Evolutionary conservation across 208 protist species (phyloP), one percentile per base, ranked within the genome.

Genomic region (Trypanosoma congolense): DNA sequence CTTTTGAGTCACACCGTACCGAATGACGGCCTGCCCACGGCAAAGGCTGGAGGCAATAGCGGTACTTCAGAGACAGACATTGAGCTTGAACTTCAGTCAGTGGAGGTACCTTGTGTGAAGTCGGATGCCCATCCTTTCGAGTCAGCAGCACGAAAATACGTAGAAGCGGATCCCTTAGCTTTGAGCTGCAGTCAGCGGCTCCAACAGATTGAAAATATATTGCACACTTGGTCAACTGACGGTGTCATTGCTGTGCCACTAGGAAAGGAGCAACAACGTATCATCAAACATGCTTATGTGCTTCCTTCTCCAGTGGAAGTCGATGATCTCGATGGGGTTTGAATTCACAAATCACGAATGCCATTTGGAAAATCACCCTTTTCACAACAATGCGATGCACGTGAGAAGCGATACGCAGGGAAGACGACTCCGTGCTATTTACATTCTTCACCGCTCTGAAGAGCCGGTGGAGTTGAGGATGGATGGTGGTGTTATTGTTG

Each of bases 221-320:
- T 92, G 46, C 64, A 85, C 40, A 69, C 57, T 51, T 92, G 80
- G 79, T 77, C 80, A 2, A 54, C 41, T 18, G 76, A 44, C 18
- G 69, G 69, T n/a, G 77, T 83, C 3, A 58, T 66, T 26, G 74
- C 70, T 12, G 61, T 62, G 1, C 40, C 50, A 21, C 43, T 92
- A 38, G 62, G 56, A 0, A 66, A 42, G 2, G 75, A 74, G 3
- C 24, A 70, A 35, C 75, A 82, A 43, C 42, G 47, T 21, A 51
- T 83, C 9, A 19, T 92, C n/a, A 66, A 84, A 21, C 42, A 56
- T 6, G 42, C 87, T 1, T 76, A 80, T 51, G 61, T 65, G 0
- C 70, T 92, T 18, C 80, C 80, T 2, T 57, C 86, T 31, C 84
- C 84, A 5, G 65, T 61, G 0, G 80, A 92, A 41, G 41, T 92